Evolutionary conservation across 495 filamentous ascomycete genomes (phyloP).

Genomic region (Hypoxylon fuscum): DNA sequence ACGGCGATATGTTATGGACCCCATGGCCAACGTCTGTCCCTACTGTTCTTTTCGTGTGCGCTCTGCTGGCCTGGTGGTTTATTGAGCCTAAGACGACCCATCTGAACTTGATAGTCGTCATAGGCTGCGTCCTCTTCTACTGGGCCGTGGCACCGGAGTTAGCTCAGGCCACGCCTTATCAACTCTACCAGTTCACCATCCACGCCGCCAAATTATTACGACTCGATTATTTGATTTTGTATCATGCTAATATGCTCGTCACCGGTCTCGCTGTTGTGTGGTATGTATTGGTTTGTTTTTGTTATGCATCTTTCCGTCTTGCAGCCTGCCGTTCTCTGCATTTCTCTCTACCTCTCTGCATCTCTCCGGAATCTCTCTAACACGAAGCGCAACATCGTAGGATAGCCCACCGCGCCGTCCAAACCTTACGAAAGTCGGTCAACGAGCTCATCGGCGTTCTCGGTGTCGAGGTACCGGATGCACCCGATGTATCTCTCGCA

Average conservation of each 20-base stretch:
- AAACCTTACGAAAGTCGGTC: conserved; percentile 87
- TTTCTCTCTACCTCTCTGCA: background rate
- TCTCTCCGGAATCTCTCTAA: conserved; percentile 15
- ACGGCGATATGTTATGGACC: conserved; percentile 62
- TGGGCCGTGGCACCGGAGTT: conserved; percentile 56
- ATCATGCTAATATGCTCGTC: conserved; percentile 57
- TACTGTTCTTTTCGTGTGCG: conserved; percentile 59
- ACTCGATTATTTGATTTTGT: conserved; percentile 50
- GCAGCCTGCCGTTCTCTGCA: background rate
- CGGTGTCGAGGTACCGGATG: conserved; percentile 89
- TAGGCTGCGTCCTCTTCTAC: conserved; percentile 58
- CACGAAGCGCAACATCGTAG: conserved; percentile 24
- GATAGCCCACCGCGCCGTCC: conserved; percentile 65
- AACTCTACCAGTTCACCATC: conserved; percentile 48
- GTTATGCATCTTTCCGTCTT: conserved; percentile 40
- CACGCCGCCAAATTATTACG: conserved; percentile 45
- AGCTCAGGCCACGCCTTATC: conserved; percentile 49
- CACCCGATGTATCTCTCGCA: conserved; percentile 90
- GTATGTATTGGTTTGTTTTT: conserved; percentile 53
- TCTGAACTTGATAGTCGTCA: conserved; percentile 55
- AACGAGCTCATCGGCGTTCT: conserved; percentile 88
- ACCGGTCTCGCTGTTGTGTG: conserved; percentile 56
- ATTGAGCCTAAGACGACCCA: conserved; percentile 57
- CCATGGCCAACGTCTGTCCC: conserved; percentile 59
- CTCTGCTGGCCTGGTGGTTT: conserved; percentile 60